Percentiles rank a stretch among this genome's conserved stretches.
Evolutionary conservation across 495 filamentous ascomycete genomes (phyloP).

Genomic region (Neurospora terricola): DNA sequence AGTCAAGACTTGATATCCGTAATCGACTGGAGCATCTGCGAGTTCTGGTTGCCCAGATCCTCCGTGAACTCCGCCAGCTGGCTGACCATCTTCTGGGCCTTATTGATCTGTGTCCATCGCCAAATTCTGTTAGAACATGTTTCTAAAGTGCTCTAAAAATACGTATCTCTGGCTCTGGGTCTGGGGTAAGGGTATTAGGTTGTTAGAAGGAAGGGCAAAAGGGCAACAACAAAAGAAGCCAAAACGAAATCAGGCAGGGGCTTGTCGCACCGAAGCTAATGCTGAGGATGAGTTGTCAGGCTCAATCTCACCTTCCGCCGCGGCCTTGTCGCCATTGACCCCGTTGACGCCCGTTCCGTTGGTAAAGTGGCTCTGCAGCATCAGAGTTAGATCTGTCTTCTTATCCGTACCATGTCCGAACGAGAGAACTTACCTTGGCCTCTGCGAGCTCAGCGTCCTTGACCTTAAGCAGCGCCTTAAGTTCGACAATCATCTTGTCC

Average conservation of each 20-base stretch:
- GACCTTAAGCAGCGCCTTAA: constrained; percentile 37
- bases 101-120: constrained; percentile 34
- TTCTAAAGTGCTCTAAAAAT: background rate
- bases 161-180: background rate
- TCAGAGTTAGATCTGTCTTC: background rate
- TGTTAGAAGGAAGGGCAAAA: background rate
- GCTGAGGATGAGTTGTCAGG: constrained; percentile 45
- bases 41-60: constrained; percentile 37
- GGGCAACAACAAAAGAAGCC: background rate
- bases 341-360: constrained; percentile 11
- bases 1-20: constrained; percentile 17
- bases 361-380: constrained; percentile 32
- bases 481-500: constrained; percentile 32
- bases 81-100: constrained; percentile 32
- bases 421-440: constrained; percentile 31
- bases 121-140: constrained; percentile 9
- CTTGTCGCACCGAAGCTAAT: constrained; percentile 46
- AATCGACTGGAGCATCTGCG: constrained; percentile 32
- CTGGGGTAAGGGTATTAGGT: background rate
- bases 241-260: constrained; percentile 29
- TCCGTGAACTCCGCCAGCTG: constrained; percentile 38
- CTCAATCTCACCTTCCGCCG: constrained; percentile 43
- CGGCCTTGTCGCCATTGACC: constrained; percentile 14
- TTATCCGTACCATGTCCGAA: background rate
- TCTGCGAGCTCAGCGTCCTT: constrained; percentile 46